Evolutionary conservation across 495 filamentous ascomycete species (phyloP), one percentile per base, ranked within the genome.

Genomic region (Durotheca rogersii): DNA sequence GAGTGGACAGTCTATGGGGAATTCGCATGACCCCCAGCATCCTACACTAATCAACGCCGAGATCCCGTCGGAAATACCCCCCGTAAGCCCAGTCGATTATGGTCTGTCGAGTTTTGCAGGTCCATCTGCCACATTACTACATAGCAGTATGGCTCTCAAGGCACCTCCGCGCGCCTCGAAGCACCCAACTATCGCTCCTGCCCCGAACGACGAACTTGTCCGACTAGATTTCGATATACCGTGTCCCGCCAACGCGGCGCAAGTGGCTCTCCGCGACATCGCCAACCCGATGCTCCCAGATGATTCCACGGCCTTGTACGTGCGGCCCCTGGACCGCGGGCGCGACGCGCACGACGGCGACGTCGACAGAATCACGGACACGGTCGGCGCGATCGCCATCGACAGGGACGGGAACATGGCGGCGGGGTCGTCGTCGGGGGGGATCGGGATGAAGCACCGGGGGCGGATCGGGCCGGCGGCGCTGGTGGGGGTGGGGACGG

Each of bases 351-450:
- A 62, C 0, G 43, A 61, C 0, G 38, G 40, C 11, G 63, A 70
- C n/a, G 66, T 66, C 12, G 80, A 83, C 62, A 43, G 66, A 6
- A 84, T 98, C 47, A 94, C 85, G 3, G 93, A 98, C 69, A 98
- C 93, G 2, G 88, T 98, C 27, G 93, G 93, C 6, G 94, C 89
- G 14, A 93, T 98, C 56, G 94, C 90, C 32, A 81, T 98, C 49
- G 93, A 98, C 58, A 72, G 73, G 16, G 81, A 75, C 30, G 93
- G 93, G 14, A 85, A 86, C 37, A 95, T 98, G 62, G 94, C 93
- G 4, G 93, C 92, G 6, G 93, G 88, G n/a, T 95, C 94, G 2
- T 97, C 93, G 5, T 98, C 93, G 36, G 93, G 93, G n/a, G 93
- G 93, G 5, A 97, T 97, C 54, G 94, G 94, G 11, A 95, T 98